Evolutionary conservation across 2,329 filamentous ascomycete genomes (phyloP), one percentile per base, ranked within the genome.

Genomic region (Fusarium sp.): DNA sequence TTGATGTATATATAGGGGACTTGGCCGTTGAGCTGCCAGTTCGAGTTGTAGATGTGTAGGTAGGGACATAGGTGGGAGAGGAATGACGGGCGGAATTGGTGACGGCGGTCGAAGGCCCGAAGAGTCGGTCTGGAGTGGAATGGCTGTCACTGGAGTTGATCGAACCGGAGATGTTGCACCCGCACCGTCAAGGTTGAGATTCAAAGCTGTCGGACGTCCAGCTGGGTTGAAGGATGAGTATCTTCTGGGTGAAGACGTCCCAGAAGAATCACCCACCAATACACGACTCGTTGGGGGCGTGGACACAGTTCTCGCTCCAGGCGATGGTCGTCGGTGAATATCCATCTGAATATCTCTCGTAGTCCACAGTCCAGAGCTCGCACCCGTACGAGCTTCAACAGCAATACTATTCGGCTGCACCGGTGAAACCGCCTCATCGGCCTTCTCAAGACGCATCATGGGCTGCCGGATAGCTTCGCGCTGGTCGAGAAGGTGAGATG

Each of bases 21-120:
- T 90, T 6, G 88, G 88, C 31, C 86, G 81, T 56, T 87, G 83
- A 6, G 85, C 86, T 3, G 88, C 87, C 13, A 91, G 78, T 72
- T 90, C 88, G 1, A 91, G 83, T 71, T 90, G 88, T 4, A 91
- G 78, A 49, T 90, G 84, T 2, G 88, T 90, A 5, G 87, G 88
- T 25, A 90, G 82, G 0, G 88, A 90, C 86, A 90, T 88, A 11
- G 88, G 88, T 13, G 88, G 88, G 0, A 90, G 80, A 8, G 88
- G 88, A 56, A 90, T 87, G 4, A 84, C 77, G 11, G 84, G 80
- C 14, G 84, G 82, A 4, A 88, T 82, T 3, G 85, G 83, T 9
- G 85, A 85, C 0, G 82, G 79, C 0, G 82, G 70, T 6, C 80
- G 74, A 31, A 74, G 62, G 40, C 74, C 76, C 31, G 58, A n/a